Base-by-base conservation (phyloP, 2,329 filamentous ascomycete species). In the Claviceps sp. region DNA sequence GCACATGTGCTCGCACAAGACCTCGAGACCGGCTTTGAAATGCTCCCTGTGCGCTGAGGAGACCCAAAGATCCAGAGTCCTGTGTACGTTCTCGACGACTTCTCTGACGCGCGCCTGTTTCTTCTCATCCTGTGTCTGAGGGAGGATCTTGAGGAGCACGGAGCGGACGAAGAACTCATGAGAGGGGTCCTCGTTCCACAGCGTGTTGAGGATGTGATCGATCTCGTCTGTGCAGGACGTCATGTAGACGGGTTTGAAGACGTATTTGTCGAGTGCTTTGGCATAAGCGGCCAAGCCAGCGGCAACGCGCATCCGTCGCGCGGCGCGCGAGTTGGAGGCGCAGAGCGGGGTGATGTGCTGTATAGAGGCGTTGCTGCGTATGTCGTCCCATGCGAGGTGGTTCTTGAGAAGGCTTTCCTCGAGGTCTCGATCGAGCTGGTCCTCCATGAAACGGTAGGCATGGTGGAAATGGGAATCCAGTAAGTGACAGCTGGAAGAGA, bases 241-340 rank as follows among this genome's bases (percentile, higher is more conserved):
- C 45, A 38, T 47, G 34, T 47, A 47, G 45, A 47, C 45, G 26
- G 45, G 45, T n/a, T 47, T 47, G 45, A 47, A 47, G 34, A 47
- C 11, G 45, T 23, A 38, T 47, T 14, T 47, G 34, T 47, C 45
- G 29, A 47, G 45, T 4, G 34, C n/a, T 22, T 47, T 47, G 29
- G n/a, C 45, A 34, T 47, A 47, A 11, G 45, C 34, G 9, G 45
- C 45, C 6, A 47, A 17, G 9, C 45, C 45, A 4, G 45, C 45
- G 3, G 34, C 45, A 13, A 47, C 45, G 14, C 45, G 36, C 45
- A 47, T 47, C 23, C 34, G 29, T 7, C 34, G 26, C 4, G 45
- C 26, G 45, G 45, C 45, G 5, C 29, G 45, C 29, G 45, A 36
- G 17, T 47, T 47, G n/a, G 45, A 36, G 3, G 34, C 45, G 34